Conservation (phyloP, 148 eudicot genomes). For the Spergularia bocconei region DNA sequence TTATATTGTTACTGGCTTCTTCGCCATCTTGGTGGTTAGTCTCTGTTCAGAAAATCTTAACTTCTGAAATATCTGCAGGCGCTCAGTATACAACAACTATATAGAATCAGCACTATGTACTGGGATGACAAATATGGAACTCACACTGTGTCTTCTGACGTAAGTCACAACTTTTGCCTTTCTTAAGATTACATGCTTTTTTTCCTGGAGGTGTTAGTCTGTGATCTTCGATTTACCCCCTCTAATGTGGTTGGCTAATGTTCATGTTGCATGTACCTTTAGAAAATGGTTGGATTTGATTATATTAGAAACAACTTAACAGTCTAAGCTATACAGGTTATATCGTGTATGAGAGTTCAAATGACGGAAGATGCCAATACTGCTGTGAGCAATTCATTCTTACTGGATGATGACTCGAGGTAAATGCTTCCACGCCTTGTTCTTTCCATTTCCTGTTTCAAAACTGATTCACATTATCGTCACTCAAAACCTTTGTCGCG, state of each 20-base stretch:
- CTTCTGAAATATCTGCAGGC: conserved; percentile 49
- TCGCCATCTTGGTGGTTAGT: not conserved
- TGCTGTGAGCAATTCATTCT: conserved; percentile 88
- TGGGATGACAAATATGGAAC: conserved; percentile 85
- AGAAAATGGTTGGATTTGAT: not conserved
- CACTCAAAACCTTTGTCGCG: not conserved
- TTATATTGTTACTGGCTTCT: conserved; percentile 1
- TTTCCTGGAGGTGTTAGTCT: not conserved
- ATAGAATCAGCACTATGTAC: conserved; percentile 98
- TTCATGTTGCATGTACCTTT: not conserved
- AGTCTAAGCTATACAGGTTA: conserved; percentile 55
- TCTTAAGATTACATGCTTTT: no score
- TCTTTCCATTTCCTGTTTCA: not conserved
- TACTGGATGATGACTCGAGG: conserved; percentile 98
- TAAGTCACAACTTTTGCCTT: conserved; percentile 32
- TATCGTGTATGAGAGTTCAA: conserved; percentile 90
- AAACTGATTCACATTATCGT: not conserved
- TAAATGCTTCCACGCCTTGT: conserved; percentile 14
- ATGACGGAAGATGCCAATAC: conserved; percentile 97
- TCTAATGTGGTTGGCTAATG: not conserved
- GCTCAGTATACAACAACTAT: conserved; percentile 89
- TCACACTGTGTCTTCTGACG: conserved; percentile 75
- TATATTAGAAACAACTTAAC: not conserved
- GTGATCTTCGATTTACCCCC: not conserved
- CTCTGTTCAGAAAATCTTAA: conserved; percentile 1